Evolutionary conservation across 2,329 filamentous ascomycete species (phyloP), one percentile per base, ranked within the genome.

Genomic region (Aureobasidium zeae): DNA sequence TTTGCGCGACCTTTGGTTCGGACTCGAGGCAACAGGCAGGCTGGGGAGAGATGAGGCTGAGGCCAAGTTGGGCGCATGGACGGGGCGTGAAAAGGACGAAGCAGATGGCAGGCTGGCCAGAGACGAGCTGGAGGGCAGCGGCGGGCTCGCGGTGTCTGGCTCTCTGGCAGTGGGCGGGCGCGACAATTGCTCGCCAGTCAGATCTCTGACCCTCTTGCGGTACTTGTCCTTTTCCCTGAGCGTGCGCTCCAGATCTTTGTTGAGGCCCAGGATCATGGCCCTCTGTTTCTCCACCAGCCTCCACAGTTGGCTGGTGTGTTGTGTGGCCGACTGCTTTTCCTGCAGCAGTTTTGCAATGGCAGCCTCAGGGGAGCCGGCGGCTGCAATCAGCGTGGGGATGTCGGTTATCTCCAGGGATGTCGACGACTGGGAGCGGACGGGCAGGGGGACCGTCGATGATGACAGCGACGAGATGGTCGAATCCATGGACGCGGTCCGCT

Each of bases 171-270:
- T 41, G 10, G 53, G 51, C 12, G 57, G 54, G 28, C 54, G 54
- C 7, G 58, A 58, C 13, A 54, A 48, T 17, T 68, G 61, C 46
- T 72, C 66, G 21, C 65, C 66, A 51, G 77, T 64, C 47, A 76
- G 62, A 45, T 96, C 88, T 63, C 94, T 94, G 31, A 94, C 61
- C 63, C 91, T 94, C 62, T 82, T 88, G 55, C 85, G 79, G 59
- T 96, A 96, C 54, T 83, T 82, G 52, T 96, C 89, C 64, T 95
- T 95, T 53, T 96, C 91, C 60, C 94, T 94, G 51, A 94, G 64
- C 1, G 88, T 80, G 41, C 85, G 78, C 63, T 96, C 89, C 10
- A 98, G 69, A 59, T 98, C 91, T 62, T 91, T 94, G 58, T 96
- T 95, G 50, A 98, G 71, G 6, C 88, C 89, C 15, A 94, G 65